phyloP scores from a whole-genome alignment of 2,329 filamentous ascomycete species.

The Penicillium nordicum region DNA sequence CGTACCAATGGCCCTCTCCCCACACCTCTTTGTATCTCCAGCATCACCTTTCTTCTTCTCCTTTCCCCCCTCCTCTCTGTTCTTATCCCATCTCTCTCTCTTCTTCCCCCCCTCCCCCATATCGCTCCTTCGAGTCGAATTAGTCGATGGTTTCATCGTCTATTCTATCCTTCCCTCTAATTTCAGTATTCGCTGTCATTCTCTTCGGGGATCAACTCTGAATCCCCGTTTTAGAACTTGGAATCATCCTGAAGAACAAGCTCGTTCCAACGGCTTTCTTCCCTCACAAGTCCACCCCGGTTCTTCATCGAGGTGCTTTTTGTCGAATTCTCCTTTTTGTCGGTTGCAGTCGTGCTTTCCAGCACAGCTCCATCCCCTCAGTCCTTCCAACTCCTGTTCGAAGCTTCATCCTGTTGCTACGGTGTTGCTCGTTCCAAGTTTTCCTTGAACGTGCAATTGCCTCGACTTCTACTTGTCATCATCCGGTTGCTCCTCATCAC shows the following conservation, averaged over 20 bases:
- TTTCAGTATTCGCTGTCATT: constrained; percentile 25
- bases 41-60: constrained; percentile 25
- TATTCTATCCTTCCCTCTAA: constrained; percentile 28
- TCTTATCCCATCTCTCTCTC: constrained; percentile 24
- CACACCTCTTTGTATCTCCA: constrained; percentile 28
- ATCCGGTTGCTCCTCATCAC: constrained; percentile 6
- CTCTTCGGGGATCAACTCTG: constrained; percentile 26
- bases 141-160: constrained; percentile 34
- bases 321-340: constrained; percentile 9
- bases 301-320: constrained; percentile 10
- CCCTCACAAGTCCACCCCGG: constrained; percentile 6
- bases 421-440: constrained; percentile 12
- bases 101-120: constrained; percentile 38
- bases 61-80: constrained; percentile 19
- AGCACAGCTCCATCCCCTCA: constrained; percentile 13
- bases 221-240: constrained; percentile 9
- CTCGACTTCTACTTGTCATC: constrained; percentile 9
- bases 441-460: constrained; percentile 15
- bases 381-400: constrained; percentile 22
- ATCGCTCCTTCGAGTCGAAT: constrained; percentile 44
- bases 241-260: constrained; percentile 13
- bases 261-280: constrained; percentile 11
- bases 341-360: constrained; percentile 11
- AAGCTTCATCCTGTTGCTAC: constrained; percentile 18
- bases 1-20: constrained; percentile 12